These are phyloP conservation scores for Sechiopsis laciniata DNA, from an alignment of 306 rosid species.

Conservation along the genomic window DNA sequence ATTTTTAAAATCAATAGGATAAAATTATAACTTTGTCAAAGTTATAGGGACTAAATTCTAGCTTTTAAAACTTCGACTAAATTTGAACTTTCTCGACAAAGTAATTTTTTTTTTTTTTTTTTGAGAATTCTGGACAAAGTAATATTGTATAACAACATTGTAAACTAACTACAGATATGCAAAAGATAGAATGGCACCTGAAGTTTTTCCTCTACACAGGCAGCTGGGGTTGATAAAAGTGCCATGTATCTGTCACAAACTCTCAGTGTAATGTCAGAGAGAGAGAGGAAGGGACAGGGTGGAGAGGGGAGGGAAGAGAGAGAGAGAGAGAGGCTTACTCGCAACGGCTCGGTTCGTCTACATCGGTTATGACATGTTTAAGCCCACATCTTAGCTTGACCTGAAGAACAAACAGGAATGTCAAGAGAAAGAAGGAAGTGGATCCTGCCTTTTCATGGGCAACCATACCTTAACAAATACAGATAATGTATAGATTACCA, in stretches of 20 bases:
- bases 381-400: constrained; percentile 81
- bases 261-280: constrained; percentile 10
- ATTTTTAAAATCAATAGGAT: no score
- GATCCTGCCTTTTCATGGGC: not conserved
- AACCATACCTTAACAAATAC: not conserved
- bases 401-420: constrained; percentile 41
- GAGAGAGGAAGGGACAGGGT: constrained; percentile 12
- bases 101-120: no score
- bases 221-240: constrained; percentile 70
- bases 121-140: no score
- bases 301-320: not conserved
- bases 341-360: constrained; percentile 99
- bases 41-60: no score
- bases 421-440: constrained; percentile 13
- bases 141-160: not conserved
- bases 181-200: constrained; percentile 41
- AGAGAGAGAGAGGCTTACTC: constrained; percentile 49
- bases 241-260: constrained; percentile 67
- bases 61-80: no score
- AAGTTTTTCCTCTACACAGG: constrained; percentile 79
- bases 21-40: no score
- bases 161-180: not conserved
- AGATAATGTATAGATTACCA: not conserved
- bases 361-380: constrained; percentile 75
- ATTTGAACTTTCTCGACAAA: no score